Base-by-base conservation (phyloP, 805 yeast genomes). In the Kuraishia capsulata region DNA sequence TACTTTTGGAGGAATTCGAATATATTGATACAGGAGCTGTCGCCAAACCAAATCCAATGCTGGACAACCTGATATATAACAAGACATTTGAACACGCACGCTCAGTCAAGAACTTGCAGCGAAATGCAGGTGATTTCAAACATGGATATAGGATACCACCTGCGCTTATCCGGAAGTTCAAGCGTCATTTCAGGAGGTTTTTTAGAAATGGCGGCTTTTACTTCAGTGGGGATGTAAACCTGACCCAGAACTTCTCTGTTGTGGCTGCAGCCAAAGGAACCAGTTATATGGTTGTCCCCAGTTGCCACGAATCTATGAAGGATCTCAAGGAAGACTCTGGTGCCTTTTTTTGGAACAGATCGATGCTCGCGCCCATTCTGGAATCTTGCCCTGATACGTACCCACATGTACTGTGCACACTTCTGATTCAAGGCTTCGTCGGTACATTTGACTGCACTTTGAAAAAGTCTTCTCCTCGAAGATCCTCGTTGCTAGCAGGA, bases 171-270 rank as follows among this genome's bases (percentile, higher is more conserved):
- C 36, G 26, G 14, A 49, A 45, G 32, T 39, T 48, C 19, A 35
- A 35, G 13, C 43, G 35, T 29, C 42, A 44, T 28, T 36, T 49
- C 11, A 35, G 33, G 13, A 31, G 34, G 4, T 39, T 44, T 17
- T 51, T 52, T 38, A 42, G 35, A 26, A 34, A 42, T 16, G 47
- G 48, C 17, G 57, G 55, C 2, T 52, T 52, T 34, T 52, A 41
- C 33, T 49, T 42, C 41, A 48, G 53, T 33, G 34, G 28, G 25
- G 36, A 31, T 2, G 32, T 35, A 8, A 49, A 52, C 17, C 17
- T 28, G 14, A 28, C 31, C 6, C 13, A 28, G 17, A 28, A 13
- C 14, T 11, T 28, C 14, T 28, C 26, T 11, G 26, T 23, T n/a
- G n/a, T n/a, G n/a, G n/a, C n/a, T n/a, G 26, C 26, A 24, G 26